Conservation (phyloP, 345 rosid species). For the Noccaea caerulescens region DNA sequence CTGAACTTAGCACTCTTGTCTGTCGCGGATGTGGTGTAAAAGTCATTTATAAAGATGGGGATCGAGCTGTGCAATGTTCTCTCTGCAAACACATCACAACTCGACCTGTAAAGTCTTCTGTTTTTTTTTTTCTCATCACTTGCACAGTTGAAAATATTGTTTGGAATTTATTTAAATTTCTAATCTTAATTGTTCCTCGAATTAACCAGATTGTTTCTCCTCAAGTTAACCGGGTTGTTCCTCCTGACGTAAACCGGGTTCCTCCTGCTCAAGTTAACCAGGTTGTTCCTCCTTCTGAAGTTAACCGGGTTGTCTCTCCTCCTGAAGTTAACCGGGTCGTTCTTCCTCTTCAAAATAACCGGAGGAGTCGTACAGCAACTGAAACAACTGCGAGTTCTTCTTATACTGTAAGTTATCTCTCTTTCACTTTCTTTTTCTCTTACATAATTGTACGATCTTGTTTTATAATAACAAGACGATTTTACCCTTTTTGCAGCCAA, state of each 20-base stretch:
- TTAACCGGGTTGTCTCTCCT: neutral
- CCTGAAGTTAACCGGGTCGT: neutral
- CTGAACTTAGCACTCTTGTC: constrained; percentile 8
- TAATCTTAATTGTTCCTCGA: neutral
- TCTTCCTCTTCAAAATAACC: neutral
- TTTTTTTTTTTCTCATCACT: neutral
- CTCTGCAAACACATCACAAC: constrained; percentile 31
- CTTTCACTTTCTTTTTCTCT: neutral
- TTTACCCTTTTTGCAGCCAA: constrained; percentile 11
- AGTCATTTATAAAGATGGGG: constrained; percentile 8
- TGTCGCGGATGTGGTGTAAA: constrained; percentile 32
- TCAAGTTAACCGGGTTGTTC: neutral
- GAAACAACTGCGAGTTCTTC: constrained; percentile 34
- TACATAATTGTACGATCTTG: neutral
- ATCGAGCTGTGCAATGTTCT: constrained; percentile 37
- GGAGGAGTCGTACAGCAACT: neutral
- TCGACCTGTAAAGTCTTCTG: constrained; percentile 15
- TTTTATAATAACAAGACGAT: neutral
- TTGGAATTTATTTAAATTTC: neutral
- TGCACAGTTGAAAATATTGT: neutral
- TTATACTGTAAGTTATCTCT: constrained; percentile 25
- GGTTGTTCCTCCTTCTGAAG: neutral
- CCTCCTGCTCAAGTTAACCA: neutral
- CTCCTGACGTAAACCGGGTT: neutral
- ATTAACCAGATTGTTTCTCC: neutral